phyloP scores from a whole-genome alignment of 2,329 filamentous ascomycete genomes.

The Exophiala bonariae region DNA sequence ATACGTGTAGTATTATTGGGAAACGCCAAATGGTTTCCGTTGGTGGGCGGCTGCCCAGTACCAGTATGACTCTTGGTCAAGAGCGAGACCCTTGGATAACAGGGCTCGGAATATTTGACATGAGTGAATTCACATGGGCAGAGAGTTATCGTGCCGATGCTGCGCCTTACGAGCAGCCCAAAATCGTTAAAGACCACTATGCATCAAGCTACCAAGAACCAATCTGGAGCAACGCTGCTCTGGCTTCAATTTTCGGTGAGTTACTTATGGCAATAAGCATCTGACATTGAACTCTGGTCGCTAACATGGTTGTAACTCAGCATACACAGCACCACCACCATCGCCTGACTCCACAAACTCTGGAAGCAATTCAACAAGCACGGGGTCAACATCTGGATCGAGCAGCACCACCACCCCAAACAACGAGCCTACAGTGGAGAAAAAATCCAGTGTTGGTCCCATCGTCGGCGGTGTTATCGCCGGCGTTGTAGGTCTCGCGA shows the following conservation, averaged over 20 bases:
- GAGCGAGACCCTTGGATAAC: slow-evolving; percentile 37
- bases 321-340: neutral
- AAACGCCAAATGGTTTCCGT: slow-evolving; percentile 42
- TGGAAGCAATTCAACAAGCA: slow-evolving; percentile 3
- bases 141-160: slow-evolving; percentile 37
- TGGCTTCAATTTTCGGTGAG: slow-evolving; percentile 14
- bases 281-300: neutral
- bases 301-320: neutral
- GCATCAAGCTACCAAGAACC: slow-evolving; percentile 10
- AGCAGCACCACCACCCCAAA: too few species aligned
- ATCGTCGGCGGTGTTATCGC: slow-evolving; percentile 19
- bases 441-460: slow-evolving; percentile 1
- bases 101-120: slow-evolving; percentile 43
- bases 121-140: slow-evolving; percentile 39
- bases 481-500: slow-evolving; percentile 13
- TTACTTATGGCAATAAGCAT: neutral
- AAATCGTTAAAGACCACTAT: slow-evolving; percentile 38
- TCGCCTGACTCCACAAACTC: neutral
- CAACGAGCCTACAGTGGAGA: neutral
- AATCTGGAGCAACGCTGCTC: slow-evolving; percentile 6
- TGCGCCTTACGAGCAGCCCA: slow-evolving; percentile 32
- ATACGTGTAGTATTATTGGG: slow-evolving; percentile 37
- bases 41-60: slow-evolving; percentile 32
- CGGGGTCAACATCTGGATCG: neutral
- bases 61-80: slow-evolving; percentile 1